Evolutionary conservation across 164 flowering plant genomes (phyloP), one percentile per base, ranked within the genome.

Genomic region (Berberis thunbergii): DNA sequence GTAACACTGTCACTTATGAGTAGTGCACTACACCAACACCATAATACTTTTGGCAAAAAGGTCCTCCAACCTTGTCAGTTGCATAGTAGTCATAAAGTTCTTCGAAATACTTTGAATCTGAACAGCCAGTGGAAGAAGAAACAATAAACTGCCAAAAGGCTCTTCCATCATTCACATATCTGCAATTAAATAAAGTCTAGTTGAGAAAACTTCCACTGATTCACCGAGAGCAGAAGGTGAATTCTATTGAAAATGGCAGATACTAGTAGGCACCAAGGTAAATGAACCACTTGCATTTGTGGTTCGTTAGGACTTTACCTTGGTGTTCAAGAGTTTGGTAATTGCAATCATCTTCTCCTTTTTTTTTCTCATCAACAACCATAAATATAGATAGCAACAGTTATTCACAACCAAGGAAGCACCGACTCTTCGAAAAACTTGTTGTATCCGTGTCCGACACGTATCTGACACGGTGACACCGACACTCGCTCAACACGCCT

Each of bases 111-210:
- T 82, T 88, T 59, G 93, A 68, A 75, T 94, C 96, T 8, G 93
- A 84, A 75, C 99, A 94, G 12, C 99, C 99, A 45, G 99, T 94
- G 62, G 97, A 91, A 52, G 84, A 84, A 54, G 84, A 85, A 50
- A 94, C 99, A 66, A 94, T 89, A 70, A 74, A 80, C 73, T 89
- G 96, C 99, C 99, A 94, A 72, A 94, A 94, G 41, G 99, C 96
- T 74, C 85, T 84, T 40, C 96, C 99, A 67, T 91, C 99, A 70
- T 89, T 73, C 6, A 91, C 97, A 70, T 87, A 94, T 79, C 99
- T 94, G 84, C 79, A 77, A 62, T 49, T 56, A 49, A 41, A 72
- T 40, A 0, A n/a, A 41, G 41, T 2, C 44, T 10, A 10, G 8
- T 10, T 52, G 10, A 10, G n/a, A 10, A 52, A 12, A 52, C 54